Evolutionary conservation across 257 asterid genomes (phyloP).

Genomic region (Linaria vulgaris): DNA sequence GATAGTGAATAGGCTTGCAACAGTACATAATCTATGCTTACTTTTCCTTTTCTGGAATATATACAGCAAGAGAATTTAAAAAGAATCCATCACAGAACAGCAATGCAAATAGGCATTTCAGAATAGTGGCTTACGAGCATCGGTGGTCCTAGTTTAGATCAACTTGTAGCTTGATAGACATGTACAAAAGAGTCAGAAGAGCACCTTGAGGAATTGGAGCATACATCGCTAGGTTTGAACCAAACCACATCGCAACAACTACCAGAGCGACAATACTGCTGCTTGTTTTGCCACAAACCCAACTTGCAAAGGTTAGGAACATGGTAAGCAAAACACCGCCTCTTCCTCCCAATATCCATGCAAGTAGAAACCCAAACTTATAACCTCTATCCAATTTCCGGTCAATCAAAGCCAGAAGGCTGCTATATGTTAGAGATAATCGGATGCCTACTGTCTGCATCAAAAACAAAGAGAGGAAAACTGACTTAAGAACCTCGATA

Average conservation of each 20-base stretch:
- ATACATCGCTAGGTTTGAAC: slow-evolving; percentile 64
- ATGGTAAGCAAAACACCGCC: slow-evolving; percentile 68
- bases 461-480: slow-evolving; percentile 63
- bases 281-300: slow-evolving; percentile 85
- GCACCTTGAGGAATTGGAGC: slow-evolving; percentile 91
- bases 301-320: slow-evolving; percentile 66
- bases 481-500: slow-evolving; percentile 63
- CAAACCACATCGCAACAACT: slow-evolving; percentile 75
- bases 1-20: neutral
- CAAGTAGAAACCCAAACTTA: slow-evolving; percentile 63
- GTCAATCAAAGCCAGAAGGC: slow-evolving; percentile 69
- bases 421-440: slow-evolving; percentile 62
- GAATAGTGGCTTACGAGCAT: slow-evolving; percentile 8
- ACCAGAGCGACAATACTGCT: slow-evolving; percentile 68
- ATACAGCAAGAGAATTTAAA: slow-evolving; percentile 28
- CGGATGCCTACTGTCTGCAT: slow-evolving; percentile 68
- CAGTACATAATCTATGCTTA: slow-evolving; percentile 12
- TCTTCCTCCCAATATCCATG: slow-evolving; percentile 76
- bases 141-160: slow-evolving; percentile 48
- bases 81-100: neutral
- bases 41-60: slow-evolving; percentile 17
- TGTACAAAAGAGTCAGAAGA: slow-evolving; percentile 69
- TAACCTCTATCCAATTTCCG: slow-evolving; percentile 70
- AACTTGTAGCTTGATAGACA: slow-evolving; percentile 77
- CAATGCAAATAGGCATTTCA: slow-evolving; percentile 1